Evolutionary conservation across 2,329 filamentous ascomycete species (phyloP).

Genomic region (Kalaharituber pfeilii): DNA sequence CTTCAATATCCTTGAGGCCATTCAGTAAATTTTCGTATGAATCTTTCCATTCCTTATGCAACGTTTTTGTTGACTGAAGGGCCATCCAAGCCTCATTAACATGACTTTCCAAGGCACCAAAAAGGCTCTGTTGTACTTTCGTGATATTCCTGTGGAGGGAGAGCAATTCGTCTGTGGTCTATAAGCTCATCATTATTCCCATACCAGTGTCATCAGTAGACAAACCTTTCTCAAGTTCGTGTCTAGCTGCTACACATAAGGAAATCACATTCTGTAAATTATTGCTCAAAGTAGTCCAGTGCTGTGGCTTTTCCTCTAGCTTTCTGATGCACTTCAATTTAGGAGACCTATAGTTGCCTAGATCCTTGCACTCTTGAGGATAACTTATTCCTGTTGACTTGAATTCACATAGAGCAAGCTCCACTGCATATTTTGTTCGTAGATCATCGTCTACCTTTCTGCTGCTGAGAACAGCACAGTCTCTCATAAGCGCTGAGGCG

Average conservation of each 20-base stretch:
- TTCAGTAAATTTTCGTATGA: not conserved
- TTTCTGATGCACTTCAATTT: constrained; percentile 18
- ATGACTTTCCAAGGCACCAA: constrained; percentile 8
- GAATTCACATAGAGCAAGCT: constrained; percentile 21
- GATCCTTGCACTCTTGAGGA: constrained; percentile 17
- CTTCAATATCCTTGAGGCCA: not conserved
- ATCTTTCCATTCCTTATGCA: not conserved
- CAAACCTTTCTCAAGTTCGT: constrained; percentile 21
- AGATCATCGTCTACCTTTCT: constrained; percentile 4
- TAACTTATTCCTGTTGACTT: constrained; percentile 20
- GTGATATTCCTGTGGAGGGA: constrained; percentile 17
- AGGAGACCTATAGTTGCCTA: not conserved
- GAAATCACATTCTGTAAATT: constrained; percentile 21
- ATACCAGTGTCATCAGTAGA: not conserved
- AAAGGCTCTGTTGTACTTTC: constrained; percentile 12
- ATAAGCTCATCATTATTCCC: not conserved
- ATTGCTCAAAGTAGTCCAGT: constrained; percentile 23
- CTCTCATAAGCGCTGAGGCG: constrained; percentile 12
- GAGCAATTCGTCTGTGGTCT: constrained; percentile 13
- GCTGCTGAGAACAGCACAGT: constrained; percentile 11
- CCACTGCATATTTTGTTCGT: constrained; percentile 18
- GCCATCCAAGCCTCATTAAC: constrained; percentile 8
- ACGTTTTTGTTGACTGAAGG: not conserved
- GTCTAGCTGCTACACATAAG: constrained; percentile 20
- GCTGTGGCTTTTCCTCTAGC: constrained; percentile 20